Base-by-base conservation (phyloP, 2,329 filamentous ascomycete genomes). In the Tothia fuscella region DNA sequence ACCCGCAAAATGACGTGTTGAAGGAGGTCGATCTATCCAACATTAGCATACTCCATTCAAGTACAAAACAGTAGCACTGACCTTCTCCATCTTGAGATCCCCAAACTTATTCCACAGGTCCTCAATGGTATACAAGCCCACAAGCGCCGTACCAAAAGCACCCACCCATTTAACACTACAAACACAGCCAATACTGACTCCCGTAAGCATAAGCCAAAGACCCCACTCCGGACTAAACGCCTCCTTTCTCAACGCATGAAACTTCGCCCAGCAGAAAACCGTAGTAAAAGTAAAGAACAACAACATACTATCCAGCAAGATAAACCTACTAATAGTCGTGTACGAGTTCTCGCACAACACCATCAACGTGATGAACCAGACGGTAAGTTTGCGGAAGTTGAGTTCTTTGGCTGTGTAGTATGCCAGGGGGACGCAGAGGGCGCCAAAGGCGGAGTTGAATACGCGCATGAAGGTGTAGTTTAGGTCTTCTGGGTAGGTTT, bases 301-400 rank as follows among this genome's bases (percentile, higher is more conserved):
- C 39, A 98, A 76, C 91, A 98, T 98, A 1, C 91, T 96, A 63
- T 98, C 91, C 54, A 98, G 78, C 19, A 98, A 79, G 54, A 98
- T 96, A 60, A 98, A 98, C 47, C 91, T 79, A 65, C 88, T 95
- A 63, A 98, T 98, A 24, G 93, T 96, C 37, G 91, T 94, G 68
- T 96, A 98, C 39, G 91, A 96, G 70, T 98, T 98, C 64, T 98
- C 91, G 69, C 87, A 98, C 31, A 98, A 77, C 33, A 98, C 88
- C 85, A 95, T 95, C 53, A 96, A 69, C 16, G 88, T 91, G 45
- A 96, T 80, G 44, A 98, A 72, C 91, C 91, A 98, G 51, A 95
- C 85, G 38, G 88, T 82, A 31, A 86, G 80, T 50, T 82, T 78
- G 57, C 78, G 80, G 58, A 96, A 80, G 58, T 87, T 83, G 54